Conservation (phyloP, 306 rosid genomes). For the Dalbergia cultrata region DNA sequence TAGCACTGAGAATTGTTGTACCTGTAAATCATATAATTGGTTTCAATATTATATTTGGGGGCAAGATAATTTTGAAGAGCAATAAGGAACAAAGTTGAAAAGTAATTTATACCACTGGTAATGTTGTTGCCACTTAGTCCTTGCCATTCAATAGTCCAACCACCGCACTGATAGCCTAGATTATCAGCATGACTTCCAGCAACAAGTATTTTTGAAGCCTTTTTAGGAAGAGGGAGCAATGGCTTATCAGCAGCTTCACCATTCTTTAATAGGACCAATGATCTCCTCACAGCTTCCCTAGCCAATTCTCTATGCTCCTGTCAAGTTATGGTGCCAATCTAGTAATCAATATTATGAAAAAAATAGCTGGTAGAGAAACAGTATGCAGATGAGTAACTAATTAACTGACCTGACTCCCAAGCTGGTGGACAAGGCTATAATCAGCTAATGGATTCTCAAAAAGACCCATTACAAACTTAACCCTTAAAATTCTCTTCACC, state of each 20-base stretch:
- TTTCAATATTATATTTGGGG: background rate
- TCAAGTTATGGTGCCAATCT: background rate
- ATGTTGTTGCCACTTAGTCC: background rate
- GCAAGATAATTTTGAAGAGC: background rate
- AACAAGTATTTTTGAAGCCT: background rate
- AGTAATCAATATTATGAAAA: background rate
- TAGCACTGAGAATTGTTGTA: slow-evolving; percentile 83
- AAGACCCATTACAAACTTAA: background rate
- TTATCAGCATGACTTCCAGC: background rate
- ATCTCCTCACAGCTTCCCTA: slow-evolving; percentile 1
- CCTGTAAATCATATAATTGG: slow-evolving; percentile 54
- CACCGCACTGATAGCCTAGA: background rate
- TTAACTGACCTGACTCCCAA: background rate
- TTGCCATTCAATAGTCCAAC: background rate
- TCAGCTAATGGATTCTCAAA: background rate
- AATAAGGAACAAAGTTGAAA: background rate
- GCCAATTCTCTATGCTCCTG: background rate
- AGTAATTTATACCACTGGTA: background rate
- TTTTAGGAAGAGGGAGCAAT: background rate
- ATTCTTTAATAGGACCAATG: background rate
- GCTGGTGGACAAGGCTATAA: background rate
- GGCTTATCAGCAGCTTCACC: background rate
- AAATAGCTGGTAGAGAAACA: background rate
- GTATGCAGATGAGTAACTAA: background rate
- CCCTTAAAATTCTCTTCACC: slow-evolving; percentile 5